These are phyloP conservation scores for Aspergillus clavatus DNA, from an alignment of 2,329 filamentous ascomycete genomes.

Conservation along the genomic window DNA sequence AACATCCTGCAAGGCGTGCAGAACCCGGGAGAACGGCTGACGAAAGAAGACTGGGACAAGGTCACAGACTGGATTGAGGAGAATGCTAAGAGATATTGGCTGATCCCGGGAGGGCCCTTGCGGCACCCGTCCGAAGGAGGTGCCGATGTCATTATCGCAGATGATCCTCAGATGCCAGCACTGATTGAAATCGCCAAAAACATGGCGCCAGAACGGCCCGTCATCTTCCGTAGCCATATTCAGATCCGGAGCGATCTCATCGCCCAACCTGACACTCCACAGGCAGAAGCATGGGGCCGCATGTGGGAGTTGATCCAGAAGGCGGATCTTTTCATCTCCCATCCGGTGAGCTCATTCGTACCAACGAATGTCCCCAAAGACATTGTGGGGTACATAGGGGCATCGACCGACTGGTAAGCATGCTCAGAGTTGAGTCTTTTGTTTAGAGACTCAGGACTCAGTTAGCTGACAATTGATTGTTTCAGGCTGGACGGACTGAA, in stretches of 20 bases:
- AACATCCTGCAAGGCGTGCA: conserved; percentile 82
- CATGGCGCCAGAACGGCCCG: conserved; percentile 64
- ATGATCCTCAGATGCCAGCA: conserved; percentile 80
- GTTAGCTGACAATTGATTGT: conserved; percentile 3
- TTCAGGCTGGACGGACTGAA: conserved; percentile 70
- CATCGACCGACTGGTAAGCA: conserved; percentile 71
- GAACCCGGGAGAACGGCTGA: conserved; percentile 60
- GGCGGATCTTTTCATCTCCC: conserved; percentile 75
- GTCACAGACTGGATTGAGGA: conserved; percentile 68
- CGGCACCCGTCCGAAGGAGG: conserved; percentile 62
- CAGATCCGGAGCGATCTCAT: conserved; percentile 73
- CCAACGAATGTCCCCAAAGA: conserved; percentile 61
- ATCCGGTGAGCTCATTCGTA: conserved; percentile 72
- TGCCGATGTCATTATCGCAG: conserved; percentile 71
- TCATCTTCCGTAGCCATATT: conserved; percentile 78
- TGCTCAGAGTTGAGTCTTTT: too few species aligned
- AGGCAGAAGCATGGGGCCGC: conserved; percentile 69
- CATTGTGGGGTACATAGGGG: conserved; percentile 70
- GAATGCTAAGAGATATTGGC: conserved; percentile 73
- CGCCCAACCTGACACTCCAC: conserved; percentile 58
- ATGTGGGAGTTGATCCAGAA: conserved; percentile 67
- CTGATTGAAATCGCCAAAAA: conserved; percentile 71
- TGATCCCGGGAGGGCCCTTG: conserved; percentile 62
- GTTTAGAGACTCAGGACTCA: neutral
- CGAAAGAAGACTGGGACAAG: conserved; percentile 54